Evolutionary conservation across 2,329 filamentous ascomycete species (phyloP).

Genomic region (Aspergillus pseudoviridinutans): DNA sequence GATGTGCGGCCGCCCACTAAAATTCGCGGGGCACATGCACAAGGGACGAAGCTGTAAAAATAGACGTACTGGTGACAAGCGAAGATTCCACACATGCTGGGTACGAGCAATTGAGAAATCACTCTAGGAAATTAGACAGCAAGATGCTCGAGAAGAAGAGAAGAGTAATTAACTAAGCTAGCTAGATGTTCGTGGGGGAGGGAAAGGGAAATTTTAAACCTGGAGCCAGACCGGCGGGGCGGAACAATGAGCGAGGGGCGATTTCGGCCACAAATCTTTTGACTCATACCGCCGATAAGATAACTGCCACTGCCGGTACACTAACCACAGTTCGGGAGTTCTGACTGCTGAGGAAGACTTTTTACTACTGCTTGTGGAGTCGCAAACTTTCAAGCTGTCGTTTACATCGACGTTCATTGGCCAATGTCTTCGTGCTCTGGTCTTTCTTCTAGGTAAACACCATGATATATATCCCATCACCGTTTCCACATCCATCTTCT

Average conservation of each 20-base stretch:
- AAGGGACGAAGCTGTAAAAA: constrained; percentile 20
- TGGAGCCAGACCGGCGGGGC: constrained; percentile 14
- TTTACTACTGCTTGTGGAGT: neutral
- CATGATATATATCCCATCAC: neutral
- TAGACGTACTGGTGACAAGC: constrained; percentile 78
- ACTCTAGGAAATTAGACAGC: constrained; percentile 11
- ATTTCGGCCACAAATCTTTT: constrained; percentile 23
- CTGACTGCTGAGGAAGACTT: neutral
- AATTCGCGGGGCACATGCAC: constrained; percentile 8
- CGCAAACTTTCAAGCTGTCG: neutral
- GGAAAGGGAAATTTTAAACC: constrained; percentile 18
- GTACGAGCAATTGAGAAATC: constrained; percentile 26
- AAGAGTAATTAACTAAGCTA: constrained; percentile 20
- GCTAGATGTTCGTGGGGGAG: constrained; percentile 7
- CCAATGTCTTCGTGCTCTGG: neutral
- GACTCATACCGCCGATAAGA: constrained; percentile 29
- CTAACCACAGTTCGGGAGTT: neutral
- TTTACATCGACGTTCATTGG: neutral
- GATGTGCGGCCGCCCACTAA: neutral
- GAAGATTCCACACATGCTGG: constrained; percentile 93
- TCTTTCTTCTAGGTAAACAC: neutral
- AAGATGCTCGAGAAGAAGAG: constrained; percentile 10
- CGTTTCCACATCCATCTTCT: neutral
- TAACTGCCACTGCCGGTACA: constrained; percentile 10
- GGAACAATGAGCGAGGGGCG: constrained; percentile 20